Percentiles rank a stretch among this genome's conserved stretches.
Evolutionary conservation across 768 basidiomycete species (phyloP).

Genomic region (Nevesoporus exiguus): DNA sequence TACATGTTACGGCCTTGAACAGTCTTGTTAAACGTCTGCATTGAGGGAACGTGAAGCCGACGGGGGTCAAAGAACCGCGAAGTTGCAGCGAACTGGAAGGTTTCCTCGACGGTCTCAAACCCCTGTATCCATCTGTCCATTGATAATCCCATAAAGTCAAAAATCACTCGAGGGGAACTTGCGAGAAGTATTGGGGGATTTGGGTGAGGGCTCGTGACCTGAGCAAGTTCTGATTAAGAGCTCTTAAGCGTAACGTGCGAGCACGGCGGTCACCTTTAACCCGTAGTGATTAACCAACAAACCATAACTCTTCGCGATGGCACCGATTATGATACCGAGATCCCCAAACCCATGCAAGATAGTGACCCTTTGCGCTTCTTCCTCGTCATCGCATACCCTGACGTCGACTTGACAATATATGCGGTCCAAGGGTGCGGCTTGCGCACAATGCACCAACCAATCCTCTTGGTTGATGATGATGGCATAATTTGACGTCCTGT

Average conservation of each 20-base stretch:
- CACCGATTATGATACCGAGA: slow-evolving; percentile 64
- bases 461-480: slow-evolving; percentile 42
- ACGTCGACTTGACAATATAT: slow-evolving; percentile 58
- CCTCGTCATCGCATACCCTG: slow-evolving; percentile 49
- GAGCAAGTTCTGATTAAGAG: slow-evolving; percentile 23
- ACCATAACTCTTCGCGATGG: slow-evolving; percentile 51
- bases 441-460: slow-evolving; percentile 27
- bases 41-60: slow-evolving; percentile 30
- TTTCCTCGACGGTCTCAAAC: slow-evolving; percentile 49
- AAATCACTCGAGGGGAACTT: slow-evolving; percentile 45
- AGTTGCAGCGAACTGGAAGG: slow-evolving; percentile 56
- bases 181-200: slow-evolving; percentile 47
- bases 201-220: slow-evolving; percentile 29
- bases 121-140: slow-evolving; percentile 49
- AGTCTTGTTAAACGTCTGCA: slow-evolving; percentile 43
- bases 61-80: slow-evolving; percentile 52
- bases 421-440: slow-evolving; percentile 2
- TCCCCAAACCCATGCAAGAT: slow-evolving; percentile 69
- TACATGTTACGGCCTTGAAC: slow-evolving; percentile 54
- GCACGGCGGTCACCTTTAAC: slow-evolving; percentile 44
- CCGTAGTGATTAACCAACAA: slow-evolving; percentile 51
- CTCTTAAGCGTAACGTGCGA: background rate
- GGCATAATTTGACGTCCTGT: slow-evolving; percentile 63
- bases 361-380: slow-evolving; percentile 47
- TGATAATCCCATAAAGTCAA: slow-evolving; percentile 56